These are phyloP conservation scores for Aristolochia contorta DNA, from an alignment of 164 flowering plant species.

Conservation along the genomic window DNA sequence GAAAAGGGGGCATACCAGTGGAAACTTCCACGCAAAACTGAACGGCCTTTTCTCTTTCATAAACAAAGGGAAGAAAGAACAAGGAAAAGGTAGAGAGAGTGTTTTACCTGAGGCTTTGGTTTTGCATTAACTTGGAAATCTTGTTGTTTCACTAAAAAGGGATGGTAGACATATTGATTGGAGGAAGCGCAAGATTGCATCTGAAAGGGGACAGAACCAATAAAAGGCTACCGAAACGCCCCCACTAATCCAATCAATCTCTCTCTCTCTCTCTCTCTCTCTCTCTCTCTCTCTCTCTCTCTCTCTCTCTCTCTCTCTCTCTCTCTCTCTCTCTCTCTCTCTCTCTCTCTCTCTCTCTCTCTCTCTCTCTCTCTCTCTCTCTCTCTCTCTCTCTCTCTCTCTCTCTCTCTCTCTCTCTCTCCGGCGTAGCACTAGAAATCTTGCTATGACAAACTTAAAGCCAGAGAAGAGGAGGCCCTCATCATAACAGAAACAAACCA, in stretches of 20 bases:
- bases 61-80: not conserved
- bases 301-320: too few relatives aligned
- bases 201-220: constrained; percentile 7
- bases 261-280: too few relatives aligned
- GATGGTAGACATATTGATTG: constrained; percentile 8
- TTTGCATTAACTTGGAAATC: not conserved
- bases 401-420: too few relatives aligned
- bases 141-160: not conserved
- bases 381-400: too few relatives aligned
- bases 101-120: not conserved
- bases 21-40: too few relatives aligned
- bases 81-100: not conserved
- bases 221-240: not conserved
- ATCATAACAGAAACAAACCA: constrained; percentile 2
- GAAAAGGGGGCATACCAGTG: not conserved
- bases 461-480: constrained; percentile 4
- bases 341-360: too few relatives aligned
- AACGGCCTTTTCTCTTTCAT: not conserved
- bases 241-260: not conserved
- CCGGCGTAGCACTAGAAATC: not conserved
- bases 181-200: not conserved
- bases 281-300: too few relatives aligned
- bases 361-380: too few relatives aligned
- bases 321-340: too few relatives aligned
- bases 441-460: not conserved